Conservation (phyloP, 2,329 filamentous ascomycete genomes). For the Ophiostoma sp. region DNA sequence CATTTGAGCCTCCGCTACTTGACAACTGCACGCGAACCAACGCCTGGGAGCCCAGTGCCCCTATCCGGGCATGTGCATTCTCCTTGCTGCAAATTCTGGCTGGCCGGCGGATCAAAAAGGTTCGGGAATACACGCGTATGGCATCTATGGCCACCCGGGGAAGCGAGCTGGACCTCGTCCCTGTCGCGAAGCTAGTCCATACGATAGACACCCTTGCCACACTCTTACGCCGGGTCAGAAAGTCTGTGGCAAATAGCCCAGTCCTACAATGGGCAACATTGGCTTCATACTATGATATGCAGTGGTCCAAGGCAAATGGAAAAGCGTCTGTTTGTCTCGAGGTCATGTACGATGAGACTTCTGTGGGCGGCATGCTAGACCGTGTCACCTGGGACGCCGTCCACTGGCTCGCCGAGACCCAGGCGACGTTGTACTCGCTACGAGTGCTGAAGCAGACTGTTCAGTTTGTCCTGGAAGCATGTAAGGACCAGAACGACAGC, state of each 20-base stretch:
- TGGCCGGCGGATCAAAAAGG: constrained; percentile 21
- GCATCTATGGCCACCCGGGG: constrained; percentile 33
- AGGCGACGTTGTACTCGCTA: constrained; percentile 57
- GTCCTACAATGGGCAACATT: constrained; percentile 35
- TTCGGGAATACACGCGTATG: constrained; percentile 39
- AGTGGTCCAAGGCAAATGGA: constrained; percentile 32
- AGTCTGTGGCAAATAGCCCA: constrained; percentile 13
- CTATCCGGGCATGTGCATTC: constrained; percentile 37
- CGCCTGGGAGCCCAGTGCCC: constrained; percentile 38
- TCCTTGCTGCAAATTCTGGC: constrained; percentile 31
- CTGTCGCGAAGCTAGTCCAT: background rate
- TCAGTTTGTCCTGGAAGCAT: constrained; percentile 30
- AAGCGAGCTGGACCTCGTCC: constrained; percentile 31
- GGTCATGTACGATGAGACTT: constrained; percentile 31
- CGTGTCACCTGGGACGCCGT: constrained; percentile 50
- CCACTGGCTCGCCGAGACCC: constrained; percentile 57
- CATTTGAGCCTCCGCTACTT: constrained; percentile 40
- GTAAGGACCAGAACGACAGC: background rate
- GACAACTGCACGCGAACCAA: constrained; percentile 37
- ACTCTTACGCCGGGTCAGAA: constrained; percentile 13
- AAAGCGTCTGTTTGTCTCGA: constrained; percentile 32
- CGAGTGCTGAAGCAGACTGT: constrained; percentile 50
- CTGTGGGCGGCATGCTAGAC: constrained; percentile 31
- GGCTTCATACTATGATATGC: constrained; percentile 36
- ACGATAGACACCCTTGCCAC: constrained; percentile 29